Conservation (phyloP, 1,284 basidiomycete genomes). For the Sanghuangporus weigelae region DNA sequence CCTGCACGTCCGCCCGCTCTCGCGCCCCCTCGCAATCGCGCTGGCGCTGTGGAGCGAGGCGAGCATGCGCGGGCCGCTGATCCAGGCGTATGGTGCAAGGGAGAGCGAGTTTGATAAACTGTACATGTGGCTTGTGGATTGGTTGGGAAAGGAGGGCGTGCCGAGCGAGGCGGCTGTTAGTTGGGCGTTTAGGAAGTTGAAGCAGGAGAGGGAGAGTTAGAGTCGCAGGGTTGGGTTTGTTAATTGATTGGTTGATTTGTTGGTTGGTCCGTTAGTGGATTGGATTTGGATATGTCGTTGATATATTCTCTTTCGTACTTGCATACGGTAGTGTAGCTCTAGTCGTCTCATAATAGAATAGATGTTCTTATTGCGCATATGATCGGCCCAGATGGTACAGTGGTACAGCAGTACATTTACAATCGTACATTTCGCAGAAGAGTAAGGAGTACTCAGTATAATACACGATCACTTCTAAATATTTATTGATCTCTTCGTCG, state of each 20-base stretch:
- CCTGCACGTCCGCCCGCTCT: conserved; percentile 47
- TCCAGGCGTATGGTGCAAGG: conserved; percentile 36
- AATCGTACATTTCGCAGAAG: neutral
- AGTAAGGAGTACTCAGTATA: too few relatives aligned
- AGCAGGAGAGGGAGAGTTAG: conserved; percentile 3
- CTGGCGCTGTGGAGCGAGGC: conserved; percentile 71
- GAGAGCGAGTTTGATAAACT: conserved; percentile 46
- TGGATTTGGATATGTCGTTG: neutral
- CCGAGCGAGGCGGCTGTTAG: conserved; percentile 37
- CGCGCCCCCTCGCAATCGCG: conserved; percentile 53
- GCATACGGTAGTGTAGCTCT: neutral
- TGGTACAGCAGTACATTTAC: neutral
- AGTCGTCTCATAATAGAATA: neutral
- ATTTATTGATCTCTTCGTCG: neutral
- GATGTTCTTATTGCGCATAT: too few relatives aligned
- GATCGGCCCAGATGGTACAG: neutral
- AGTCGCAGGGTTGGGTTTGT: neutral
- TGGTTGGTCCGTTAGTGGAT: neutral
- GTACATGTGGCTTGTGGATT: conserved; percentile 57
- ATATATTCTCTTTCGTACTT: neutral
- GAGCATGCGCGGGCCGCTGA: conserved; percentile 51
- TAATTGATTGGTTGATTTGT: neutral
- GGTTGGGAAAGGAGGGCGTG: conserved; percentile 52
- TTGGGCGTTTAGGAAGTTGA: conserved; percentile 8
- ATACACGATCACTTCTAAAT: neutral